Percentiles rank a stretch among this genome's conserved stretches.
phyloP scores from a whole-genome alignment of 177 flowering plant genomes.

The Vitis hybrid region DNA sequence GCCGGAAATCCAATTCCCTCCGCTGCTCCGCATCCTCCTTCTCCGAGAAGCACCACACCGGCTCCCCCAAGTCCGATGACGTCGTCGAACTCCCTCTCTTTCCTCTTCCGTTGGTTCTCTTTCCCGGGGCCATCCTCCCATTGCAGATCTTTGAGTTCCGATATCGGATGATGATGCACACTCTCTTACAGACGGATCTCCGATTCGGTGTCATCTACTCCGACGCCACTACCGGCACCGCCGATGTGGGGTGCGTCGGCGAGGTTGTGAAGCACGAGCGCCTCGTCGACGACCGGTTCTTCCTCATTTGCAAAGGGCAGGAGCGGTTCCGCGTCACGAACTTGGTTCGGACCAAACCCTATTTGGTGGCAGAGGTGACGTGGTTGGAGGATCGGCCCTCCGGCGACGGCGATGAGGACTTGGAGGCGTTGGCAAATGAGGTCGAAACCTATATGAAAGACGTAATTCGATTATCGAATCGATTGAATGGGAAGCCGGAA shows the following conservation, averaged over 20 bases:
- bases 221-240: conserved; percentile 69
- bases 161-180: conserved; percentile 97
- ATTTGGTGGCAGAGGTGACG: conserved; percentile 74
- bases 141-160: conserved; percentile 94
- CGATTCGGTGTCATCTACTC: conserved; percentile 90
- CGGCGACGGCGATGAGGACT: conserved; percentile 49
- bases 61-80: conserved; percentile 55
- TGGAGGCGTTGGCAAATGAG: conserved; percentile 62
- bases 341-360: conserved; percentile 79
- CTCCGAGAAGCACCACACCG: conserved; percentile 62
- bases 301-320: conserved; percentile 92
- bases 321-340: conserved; percentile 76
- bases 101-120: conserved; percentile 93
- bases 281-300: conserved; percentile 92
- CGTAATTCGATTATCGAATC: conserved; percentile 79
- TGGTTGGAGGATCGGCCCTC: conserved; percentile 93
- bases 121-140: conserved; percentile 95
- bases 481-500: conserved; percentile 84
- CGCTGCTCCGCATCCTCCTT: conserved; percentile 74
- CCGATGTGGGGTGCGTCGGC: conserved; percentile 94
- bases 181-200: conserved; percentile 88
- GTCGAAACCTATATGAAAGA: conserved; percentile 91
- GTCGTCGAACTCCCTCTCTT: conserved; percentile 84
- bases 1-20: conserved; percentile 24
- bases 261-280: conserved; percentile 95